Evolutionary conservation across 192 early-diverging fungal genomes (phyloP).

Genomic region (Radiomyces spectabilis): DNA sequence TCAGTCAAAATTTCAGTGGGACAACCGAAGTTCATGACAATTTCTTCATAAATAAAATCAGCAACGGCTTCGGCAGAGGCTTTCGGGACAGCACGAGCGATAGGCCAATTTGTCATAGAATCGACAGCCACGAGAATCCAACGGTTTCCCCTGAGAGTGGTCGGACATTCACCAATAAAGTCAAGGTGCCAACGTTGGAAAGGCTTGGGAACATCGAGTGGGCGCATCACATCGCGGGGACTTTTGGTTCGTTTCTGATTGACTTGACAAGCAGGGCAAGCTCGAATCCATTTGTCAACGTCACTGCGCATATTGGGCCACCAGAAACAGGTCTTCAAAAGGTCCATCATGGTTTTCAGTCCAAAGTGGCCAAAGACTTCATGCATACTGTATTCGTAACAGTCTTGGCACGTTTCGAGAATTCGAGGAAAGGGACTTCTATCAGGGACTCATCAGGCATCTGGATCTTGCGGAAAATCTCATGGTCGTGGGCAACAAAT

Average conservation of each 20-base stretch:
- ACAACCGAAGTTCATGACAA: slow-evolving; percentile 1
- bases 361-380: not conserved
- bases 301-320: not conserved
- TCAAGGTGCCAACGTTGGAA: slow-evolving; percentile 10
- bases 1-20: too few species aligned
- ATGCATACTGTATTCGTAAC: not conserved
- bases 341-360: not conserved
- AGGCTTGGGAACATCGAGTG: not conserved
- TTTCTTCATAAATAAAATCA: too few species aligned
- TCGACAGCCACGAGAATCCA: slow-evolving; percentile 18
- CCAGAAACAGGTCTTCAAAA: not conserved
- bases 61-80: slow-evolving; percentile 10
- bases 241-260: too few species aligned
- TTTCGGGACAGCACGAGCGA: too few species aligned
- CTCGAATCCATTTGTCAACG: not conserved
- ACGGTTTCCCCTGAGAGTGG: too few species aligned
- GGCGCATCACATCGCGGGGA: slow-evolving; percentile 1
- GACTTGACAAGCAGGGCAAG: not conserved
- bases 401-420: not conserved
- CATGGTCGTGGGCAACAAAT: not conserved
- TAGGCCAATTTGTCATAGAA: slow-evolving; percentile 24
- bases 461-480: not conserved
- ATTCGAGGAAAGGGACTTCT: not conserved
- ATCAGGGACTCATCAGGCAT: not conserved
- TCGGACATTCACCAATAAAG: too few species aligned